These are phyloP conservation scores for Erodium texanum DNA, from an alignment of 441 rosid species.

Conservation along the genomic window DNA sequence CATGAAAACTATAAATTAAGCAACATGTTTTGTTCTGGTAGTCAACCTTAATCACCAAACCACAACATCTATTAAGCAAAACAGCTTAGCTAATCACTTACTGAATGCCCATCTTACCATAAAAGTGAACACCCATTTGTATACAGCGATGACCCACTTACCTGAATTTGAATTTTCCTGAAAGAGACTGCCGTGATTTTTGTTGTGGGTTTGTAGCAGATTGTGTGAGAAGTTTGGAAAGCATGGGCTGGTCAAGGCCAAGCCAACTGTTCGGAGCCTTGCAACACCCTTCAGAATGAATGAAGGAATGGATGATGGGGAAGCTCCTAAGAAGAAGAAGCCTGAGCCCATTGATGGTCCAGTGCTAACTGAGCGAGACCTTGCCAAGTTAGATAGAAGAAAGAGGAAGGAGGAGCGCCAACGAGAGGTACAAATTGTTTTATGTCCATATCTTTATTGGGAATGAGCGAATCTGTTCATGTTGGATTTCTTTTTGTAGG, in stretches of 20 bases:
- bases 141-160: too few relatives aligned
- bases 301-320: conserved; percentile 91
- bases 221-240: conserved; percentile 76
- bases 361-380: conserved; percentile 73
- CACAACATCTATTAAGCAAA: too few relatives aligned
- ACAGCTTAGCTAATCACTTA: too few relatives aligned
- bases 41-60: too few relatives aligned
- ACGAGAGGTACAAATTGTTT: conserved; percentile 50
- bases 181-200: too few relatives aligned
- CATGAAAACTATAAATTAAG: too few relatives aligned
- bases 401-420: conserved; percentile 96
- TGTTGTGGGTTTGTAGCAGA: conserved; percentile 60
- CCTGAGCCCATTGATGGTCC: conserved; percentile 85
- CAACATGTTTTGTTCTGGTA: too few relatives aligned
- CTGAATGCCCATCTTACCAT: too few relatives aligned
- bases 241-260: conserved; percentile 71
- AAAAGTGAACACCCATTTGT: too few relatives aligned
- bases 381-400: conserved; percentile 67
- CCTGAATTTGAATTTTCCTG: too few relatives aligned
- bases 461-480: not conserved
- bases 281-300: conserved; percentile 83
- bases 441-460: not conserved
- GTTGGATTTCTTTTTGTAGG: not conserved
- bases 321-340: conserved; percentile 60
- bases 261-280: conserved; percentile 73